Conservation (phyloP, 176 grass and related monocot genomes). For the Puccinellia tenuiflora region DNA sequence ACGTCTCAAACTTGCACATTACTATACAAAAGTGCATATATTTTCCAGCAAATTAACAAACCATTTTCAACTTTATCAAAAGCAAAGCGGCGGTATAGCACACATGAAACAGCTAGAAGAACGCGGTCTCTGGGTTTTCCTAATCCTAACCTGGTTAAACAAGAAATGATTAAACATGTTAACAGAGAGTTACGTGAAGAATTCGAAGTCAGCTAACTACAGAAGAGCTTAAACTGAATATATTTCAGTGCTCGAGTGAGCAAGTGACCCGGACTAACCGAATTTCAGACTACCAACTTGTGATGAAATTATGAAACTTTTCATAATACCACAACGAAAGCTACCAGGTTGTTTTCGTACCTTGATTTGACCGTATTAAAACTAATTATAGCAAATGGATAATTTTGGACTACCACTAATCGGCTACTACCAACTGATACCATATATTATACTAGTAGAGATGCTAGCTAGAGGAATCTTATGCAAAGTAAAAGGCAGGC, state of each 20-base stretch:
- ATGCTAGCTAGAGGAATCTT: constrained; percentile 27
- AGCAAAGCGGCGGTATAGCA: background rate
- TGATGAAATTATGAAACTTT: too few species aligned
- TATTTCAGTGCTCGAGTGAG: background rate
- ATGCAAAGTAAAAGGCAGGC: constrained; percentile 40
- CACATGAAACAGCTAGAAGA: constrained; percentile 13
- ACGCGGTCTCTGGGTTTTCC: background rate
- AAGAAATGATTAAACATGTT: too few species aligned
- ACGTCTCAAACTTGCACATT: background rate
- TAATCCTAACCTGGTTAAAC: background rate
- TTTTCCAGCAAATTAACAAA: background rate
- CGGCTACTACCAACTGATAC: constrained; percentile 17
- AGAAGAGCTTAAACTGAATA: background rate
- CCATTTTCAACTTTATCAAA: background rate
- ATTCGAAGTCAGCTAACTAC: background rate
- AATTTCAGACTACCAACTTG: background rate
- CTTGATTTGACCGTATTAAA: constrained; percentile 6
- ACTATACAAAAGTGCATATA: background rate
- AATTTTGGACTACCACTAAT: constrained; percentile 3
- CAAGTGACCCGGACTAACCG: background rate
- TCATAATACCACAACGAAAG: background rate
- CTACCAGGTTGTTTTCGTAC: background rate
- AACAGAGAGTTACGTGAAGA: background rate
- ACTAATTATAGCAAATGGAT: background rate
- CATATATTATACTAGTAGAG: background rate